Conservation (phyloP, 306 rosid species). For the Betula pendula region DNA sequence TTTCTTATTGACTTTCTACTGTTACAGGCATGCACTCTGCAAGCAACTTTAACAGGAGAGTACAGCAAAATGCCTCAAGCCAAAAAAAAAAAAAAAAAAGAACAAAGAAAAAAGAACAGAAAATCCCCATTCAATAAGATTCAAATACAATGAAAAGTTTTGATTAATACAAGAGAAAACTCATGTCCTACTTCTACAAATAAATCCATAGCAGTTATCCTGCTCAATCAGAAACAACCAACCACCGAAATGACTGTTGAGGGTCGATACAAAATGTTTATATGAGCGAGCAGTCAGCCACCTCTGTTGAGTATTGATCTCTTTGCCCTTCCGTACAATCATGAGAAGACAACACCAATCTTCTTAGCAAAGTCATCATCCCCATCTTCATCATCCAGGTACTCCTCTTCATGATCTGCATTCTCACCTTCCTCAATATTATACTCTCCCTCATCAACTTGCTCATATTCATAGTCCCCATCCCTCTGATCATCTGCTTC, state of each 20-base stretch:
- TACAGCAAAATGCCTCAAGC: conserved; percentile 58
- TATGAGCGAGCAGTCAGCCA: conserved; percentile 15
- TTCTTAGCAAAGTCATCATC: conserved; percentile 98
- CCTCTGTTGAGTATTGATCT: neutral
- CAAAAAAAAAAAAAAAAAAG: conserved; percentile 40
- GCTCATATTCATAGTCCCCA: conserved; percentile 77
- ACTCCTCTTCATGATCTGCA: conserved; percentile 66
- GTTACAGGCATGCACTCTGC: conserved; percentile 61
- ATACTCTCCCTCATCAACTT: conserved; percentile 76
- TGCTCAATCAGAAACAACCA: conserved; percentile 43
- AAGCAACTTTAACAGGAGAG: conserved; percentile 44
- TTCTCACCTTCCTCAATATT: conserved; percentile 66
- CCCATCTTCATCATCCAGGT: conserved; percentile 75
- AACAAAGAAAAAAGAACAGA: conserved; percentile 40
- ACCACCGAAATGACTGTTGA: conserved; percentile 23
- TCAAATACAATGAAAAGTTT: conserved; percentile 40
- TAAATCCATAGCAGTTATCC: conserved; percentile 50
- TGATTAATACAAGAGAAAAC: conserved; percentile 43
- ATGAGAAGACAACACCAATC: conserved; percentile 76
- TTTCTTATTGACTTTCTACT: conserved; percentile 35
- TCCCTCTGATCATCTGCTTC: conserved; percentile 70
- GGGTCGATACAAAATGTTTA: conserved; percentile 25
- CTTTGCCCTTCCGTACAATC: conserved; percentile 25
- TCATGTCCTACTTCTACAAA: conserved; percentile 50
- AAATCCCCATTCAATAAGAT: conserved; percentile 64